phyloP scores from a whole-genome alignment of 1,284 basidiomycete genomes.

The Volvariella surrecta region DNA sequence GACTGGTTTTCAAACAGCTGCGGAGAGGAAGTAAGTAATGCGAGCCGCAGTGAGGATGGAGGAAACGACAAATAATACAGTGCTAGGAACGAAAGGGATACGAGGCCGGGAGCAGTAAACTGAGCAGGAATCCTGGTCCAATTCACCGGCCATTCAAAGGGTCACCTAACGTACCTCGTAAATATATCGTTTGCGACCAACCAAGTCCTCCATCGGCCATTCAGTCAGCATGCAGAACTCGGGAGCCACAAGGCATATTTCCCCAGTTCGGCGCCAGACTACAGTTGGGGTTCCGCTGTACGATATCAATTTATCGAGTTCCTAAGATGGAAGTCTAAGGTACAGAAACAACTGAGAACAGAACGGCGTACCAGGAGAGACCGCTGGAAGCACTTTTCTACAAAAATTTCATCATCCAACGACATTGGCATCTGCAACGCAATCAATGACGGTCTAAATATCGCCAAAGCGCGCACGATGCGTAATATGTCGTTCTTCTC shows the following conservation, averaged over 20 bases:
- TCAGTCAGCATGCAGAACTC: slow-evolving; percentile 95
- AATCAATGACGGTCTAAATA: slow-evolving; percentile 92
- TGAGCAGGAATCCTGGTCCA: no score
- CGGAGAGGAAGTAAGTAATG: not conserved
- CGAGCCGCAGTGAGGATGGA: slow-evolving; percentile 5
- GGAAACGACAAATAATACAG: not conserved
- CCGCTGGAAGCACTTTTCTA: slow-evolving; percentile 92
- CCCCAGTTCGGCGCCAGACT: slow-evolving; percentile 97
- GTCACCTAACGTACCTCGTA: slow-evolving; percentile 68
- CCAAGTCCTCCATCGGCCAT: slow-evolving; percentile 78
- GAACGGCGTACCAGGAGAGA: slow-evolving; percentile 68
- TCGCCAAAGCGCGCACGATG: slow-evolving; percentile 89
- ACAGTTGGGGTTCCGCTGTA: slow-evolving; percentile 99
- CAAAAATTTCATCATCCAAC: slow-evolving; percentile 90
- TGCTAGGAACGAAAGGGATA: slow-evolving; percentile 2
- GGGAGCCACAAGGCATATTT: slow-evolving; percentile 92
- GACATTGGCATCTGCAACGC: slow-evolving; percentile 94
- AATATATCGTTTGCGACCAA: slow-evolving; percentile 78
- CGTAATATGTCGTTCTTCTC: slow-evolving; percentile 94
- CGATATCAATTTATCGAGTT: slow-evolving; percentile 94
- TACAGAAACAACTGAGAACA: slow-evolving; percentile 6
- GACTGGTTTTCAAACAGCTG: slow-evolving; percentile 86
- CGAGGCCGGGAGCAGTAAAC: slow-evolving; percentile 3
- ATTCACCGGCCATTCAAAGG: no score
- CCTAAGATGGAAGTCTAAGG: no score